phyloP scores from a whole-genome alignment of 306 rosid genomes.

The Adenanthera pavonina region DNA sequence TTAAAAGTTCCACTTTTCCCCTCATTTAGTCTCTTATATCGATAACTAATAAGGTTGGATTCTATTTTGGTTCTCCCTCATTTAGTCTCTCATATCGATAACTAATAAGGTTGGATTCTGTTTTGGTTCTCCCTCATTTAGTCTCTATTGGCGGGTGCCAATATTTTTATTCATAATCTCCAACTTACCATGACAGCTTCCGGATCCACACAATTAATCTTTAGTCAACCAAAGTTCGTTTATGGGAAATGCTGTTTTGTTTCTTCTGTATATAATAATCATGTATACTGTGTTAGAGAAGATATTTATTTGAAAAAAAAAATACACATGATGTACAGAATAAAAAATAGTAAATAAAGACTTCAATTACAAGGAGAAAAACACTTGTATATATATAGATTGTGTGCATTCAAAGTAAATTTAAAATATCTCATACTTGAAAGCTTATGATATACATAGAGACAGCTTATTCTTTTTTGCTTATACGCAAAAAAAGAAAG shows the following conservation, averaged over 20 bases:
- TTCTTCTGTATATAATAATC: constrained; percentile 5
- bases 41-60: background rate
- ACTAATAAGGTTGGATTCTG: background rate
- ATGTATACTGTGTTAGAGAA: background rate
- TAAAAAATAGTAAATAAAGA: background rate
- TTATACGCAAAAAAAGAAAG: background rate
- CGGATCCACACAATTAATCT: constrained; percentile 26
- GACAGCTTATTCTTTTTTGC: background rate
- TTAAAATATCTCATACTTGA: background rate
- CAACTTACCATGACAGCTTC: constrained; percentile 13
- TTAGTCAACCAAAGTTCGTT: background rate
- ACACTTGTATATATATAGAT: background rate
- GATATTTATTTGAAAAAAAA: constrained; percentile 17
- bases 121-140: background rate
- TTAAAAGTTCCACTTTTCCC: no score
- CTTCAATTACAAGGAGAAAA: background rate
- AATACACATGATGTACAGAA: background rate
- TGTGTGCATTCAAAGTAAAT: background rate
- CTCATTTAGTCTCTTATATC: background rate
- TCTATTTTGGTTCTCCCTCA: background rate
- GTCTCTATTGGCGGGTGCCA: background rate
- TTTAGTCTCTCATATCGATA: background rate
- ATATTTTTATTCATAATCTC: background rate
- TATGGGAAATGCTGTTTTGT: constrained; percentile 36
- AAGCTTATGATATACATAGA: background rate